Conservation (phyloP, 2,329 filamentous ascomycete genomes). For the Talaromyces amestolkiae region DNA sequence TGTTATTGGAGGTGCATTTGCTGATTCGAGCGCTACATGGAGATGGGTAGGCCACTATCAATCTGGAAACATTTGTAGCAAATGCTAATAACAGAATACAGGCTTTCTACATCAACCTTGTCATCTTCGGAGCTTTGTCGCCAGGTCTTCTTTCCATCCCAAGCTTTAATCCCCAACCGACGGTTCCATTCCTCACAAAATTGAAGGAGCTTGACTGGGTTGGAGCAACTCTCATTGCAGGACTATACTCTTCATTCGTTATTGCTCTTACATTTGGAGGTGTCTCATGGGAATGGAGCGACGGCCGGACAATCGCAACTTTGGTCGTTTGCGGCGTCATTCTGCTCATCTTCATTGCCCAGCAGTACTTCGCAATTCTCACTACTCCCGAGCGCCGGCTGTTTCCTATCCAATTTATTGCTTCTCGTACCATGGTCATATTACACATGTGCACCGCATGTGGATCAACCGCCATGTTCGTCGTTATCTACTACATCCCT, state of each 20-base stretch:
- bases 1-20: constrained; percentile 38
- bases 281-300: not conserved
- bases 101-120: constrained; percentile 32
- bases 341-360: not conserved
- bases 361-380: not conserved
- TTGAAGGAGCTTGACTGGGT: not conserved
- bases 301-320: not conserved
- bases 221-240: not conserved
- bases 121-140: constrained; percentile 42
- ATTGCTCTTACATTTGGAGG: not conserved
- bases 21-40: constrained; percentile 29
- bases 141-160: constrained; percentile 29
- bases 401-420: not conserved
- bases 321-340: not conserved
- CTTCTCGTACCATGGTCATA: not conserved
- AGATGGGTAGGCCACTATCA: constrained; percentile 36
- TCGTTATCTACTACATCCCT: not conserved
- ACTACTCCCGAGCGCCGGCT: not conserved
- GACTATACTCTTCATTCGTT: not conserved
- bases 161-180: constrained; percentile 3
- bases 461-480: not conserved
- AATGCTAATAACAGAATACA: not conserved
- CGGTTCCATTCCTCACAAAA: not conserved
- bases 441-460: not conserved
- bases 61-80: not conserved